phyloP scores from a whole-genome alignment of 768 basidiomycete genomes.

The Postia placenta region DNA sequence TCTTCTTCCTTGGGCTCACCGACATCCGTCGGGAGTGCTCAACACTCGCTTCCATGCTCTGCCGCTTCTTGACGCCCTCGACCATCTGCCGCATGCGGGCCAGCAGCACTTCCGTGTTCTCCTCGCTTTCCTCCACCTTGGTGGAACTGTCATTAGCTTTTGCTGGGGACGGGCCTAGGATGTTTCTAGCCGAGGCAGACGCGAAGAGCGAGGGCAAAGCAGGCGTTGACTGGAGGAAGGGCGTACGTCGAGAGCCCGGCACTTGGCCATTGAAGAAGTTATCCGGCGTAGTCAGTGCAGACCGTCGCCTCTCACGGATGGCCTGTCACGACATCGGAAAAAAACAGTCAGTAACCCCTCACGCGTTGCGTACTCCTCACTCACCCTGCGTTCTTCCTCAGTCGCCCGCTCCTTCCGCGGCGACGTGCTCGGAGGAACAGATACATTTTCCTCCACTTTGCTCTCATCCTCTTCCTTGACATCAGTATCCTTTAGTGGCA shows the following conservation, averaged over 20 bases:
- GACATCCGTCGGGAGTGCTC: constrained; percentile 7
- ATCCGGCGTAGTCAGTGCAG: constrained; percentile 45
- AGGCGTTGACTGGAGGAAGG: constrained; percentile 16
- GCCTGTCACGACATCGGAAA: no score
- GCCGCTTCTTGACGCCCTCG: constrained; percentile 29
- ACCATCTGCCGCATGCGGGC: constrained; percentile 32
- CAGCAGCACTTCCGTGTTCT: constrained; percentile 29
- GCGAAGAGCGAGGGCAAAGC: constrained; percentile 7
- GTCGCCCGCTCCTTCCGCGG: constrained; percentile 24
- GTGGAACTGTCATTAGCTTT: not conserved
- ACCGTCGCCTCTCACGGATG: constrained; percentile 56
- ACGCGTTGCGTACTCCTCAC: not conserved
- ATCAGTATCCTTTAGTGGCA: constrained; percentile 25
- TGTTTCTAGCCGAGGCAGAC: not conserved
- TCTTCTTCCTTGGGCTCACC: constrained; percentile 17
- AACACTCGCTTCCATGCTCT: constrained; percentile 22
- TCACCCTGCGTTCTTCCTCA: constrained; percentile 45
- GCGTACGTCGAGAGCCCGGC: constrained; percentile 42
- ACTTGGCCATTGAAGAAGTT: constrained; percentile 45
- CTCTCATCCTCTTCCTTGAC: constrained; percentile 14
- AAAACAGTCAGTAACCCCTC: not conserved
- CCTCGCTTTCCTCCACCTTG: constrained; percentile 17
- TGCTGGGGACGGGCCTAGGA: not conserved
- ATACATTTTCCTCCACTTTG: constrained; percentile 11
- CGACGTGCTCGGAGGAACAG: not conserved